These are phyloP conservation scores for Trypanosoma cruzi DNA, from an alignment of 208 protist species.

Conservation along the genomic window DNA sequence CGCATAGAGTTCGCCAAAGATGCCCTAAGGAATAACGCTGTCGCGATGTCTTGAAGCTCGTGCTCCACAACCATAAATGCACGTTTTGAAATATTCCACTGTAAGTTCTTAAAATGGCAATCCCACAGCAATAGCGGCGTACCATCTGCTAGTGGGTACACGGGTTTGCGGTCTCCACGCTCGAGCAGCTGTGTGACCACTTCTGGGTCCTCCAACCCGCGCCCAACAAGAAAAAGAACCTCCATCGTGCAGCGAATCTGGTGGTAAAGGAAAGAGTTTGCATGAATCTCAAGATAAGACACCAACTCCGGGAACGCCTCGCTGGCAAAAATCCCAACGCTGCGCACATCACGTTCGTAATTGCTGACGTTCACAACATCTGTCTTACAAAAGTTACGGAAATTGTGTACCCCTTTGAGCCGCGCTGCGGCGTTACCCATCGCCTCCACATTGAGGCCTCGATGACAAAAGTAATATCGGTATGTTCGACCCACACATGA, in stretches of 20 bases:
- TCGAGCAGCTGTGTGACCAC: conserved; percentile 67
- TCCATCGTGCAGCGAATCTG: conserved; percentile 97
- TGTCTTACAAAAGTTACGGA: conserved; percentile 98
- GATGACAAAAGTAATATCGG: conserved; percentile 92
- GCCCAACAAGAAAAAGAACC: conserved; percentile 90
- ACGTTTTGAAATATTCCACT: conserved; percentile 66
- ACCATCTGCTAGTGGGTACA: conserved; percentile 75
- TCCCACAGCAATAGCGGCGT: conserved; percentile 87
- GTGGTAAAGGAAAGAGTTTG: conserved; percentile 97
- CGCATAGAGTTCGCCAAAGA: conserved; percentile 63
- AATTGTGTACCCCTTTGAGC: conserved; percentile 96
- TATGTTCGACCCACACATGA: conserved; percentile 89
- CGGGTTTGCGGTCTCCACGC: conserved; percentile 75
- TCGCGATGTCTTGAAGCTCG: conserved; percentile 81
- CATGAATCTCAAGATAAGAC: conserved; percentile 91
- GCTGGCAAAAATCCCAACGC: conserved; percentile 53
- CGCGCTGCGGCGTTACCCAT: conserved; percentile 90
- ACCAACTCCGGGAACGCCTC: conserved; percentile 58
- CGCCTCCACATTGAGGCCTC: conserved; percentile 72
- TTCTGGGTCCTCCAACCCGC: conserved; percentile 57
- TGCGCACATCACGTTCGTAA: conserved; percentile 84
- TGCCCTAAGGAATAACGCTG: conserved; percentile 65
- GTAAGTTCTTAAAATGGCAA: conserved; percentile 58
- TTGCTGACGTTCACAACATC: conserved; percentile 94
- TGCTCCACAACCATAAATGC: conserved; percentile 50